Evolutionary conservation across 345 rosid genomes (phyloP).

Genomic region (Boechera divaricarpa): DNA sequence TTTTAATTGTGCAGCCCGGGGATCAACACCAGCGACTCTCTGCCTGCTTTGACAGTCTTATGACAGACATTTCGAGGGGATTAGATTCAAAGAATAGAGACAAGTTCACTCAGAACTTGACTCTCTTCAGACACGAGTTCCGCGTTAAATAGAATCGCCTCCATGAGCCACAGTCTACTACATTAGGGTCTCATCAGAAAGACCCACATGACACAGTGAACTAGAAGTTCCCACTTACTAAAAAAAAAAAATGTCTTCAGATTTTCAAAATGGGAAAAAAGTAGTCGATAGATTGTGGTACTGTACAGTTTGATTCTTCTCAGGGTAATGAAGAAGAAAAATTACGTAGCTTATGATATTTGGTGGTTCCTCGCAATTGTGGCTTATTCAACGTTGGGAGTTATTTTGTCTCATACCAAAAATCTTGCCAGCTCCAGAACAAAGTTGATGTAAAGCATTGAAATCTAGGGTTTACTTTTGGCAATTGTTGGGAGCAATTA

Average conservation of each 20-base stretch:
- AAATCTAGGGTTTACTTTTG: slow-evolving; percentile 26
- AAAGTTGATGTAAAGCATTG: slow-evolving; percentile 35
- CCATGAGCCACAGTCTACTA: slow-evolving; percentile 27
- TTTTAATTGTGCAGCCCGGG: slow-evolving; percentile 64
- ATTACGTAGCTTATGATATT: slow-evolving; percentile 22
- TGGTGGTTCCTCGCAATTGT: slow-evolving; percentile 29
- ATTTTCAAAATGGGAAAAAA: slow-evolving; percentile 5
- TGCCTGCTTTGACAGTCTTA: slow-evolving; percentile 84
- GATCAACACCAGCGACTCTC: slow-evolving; percentile 92
- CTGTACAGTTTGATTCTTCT: slow-evolving; percentile 39
- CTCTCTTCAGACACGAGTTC: slow-evolving; percentile 86
- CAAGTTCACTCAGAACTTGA: slow-evolving; percentile 92
- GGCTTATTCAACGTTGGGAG: slow-evolving; percentile 20
- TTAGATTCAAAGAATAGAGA: slow-evolving; percentile 96
- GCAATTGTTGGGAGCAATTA: slow-evolving; percentile 19
- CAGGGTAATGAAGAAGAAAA: slow-evolving; percentile 23
- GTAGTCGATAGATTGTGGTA: slow-evolving; percentile 28
- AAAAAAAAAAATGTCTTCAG: neutral
- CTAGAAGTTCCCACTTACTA: slow-evolving; percentile 21
- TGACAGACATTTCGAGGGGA: slow-evolving; percentile 86
- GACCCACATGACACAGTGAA: slow-evolving; percentile 36
- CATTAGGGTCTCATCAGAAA: slow-evolving; percentile 42
- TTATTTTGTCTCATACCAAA: slow-evolving; percentile 17
- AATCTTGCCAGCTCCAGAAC: slow-evolving; percentile 17
- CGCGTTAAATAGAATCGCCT: slow-evolving; percentile 63